Conservation (phyloP, 2,329 filamentous ascomycete species). For the Colletotrichum salicis region DNA sequence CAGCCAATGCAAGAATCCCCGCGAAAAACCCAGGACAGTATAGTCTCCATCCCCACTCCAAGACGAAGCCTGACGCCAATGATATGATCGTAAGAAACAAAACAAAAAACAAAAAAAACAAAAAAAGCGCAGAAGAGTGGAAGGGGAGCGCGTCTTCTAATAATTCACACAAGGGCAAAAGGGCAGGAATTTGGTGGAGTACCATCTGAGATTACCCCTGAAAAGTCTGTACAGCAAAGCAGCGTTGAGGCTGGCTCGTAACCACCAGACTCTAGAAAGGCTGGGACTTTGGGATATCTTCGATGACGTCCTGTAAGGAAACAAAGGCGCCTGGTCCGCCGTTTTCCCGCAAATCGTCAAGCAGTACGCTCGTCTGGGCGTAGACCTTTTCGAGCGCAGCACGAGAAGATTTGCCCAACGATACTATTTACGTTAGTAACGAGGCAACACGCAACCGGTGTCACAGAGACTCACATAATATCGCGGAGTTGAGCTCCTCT, state of each 20-base stretch:
- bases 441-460: not conserved
- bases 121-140: not conserved
- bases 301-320: constrained; percentile 64
- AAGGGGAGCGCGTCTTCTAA: constrained; percentile 22
- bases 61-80: constrained; percentile 32
- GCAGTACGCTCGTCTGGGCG: constrained; percentile 85
- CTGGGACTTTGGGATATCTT: constrained; percentile 55
- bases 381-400: constrained; percentile 87
- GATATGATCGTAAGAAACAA: constrained; percentile 22
- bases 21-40: constrained; percentile 16
- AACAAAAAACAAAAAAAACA: not conserved
- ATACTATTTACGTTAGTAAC: constrained; percentile 65
- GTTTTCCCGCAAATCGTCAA: constrained; percentile 83
- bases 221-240: not conserved
- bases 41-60: constrained; percentile 16
- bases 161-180: constrained; percentile 3
- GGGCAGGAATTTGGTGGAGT: constrained; percentile 10
- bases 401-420: constrained; percentile 87
- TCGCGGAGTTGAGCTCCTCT: constrained; percentile 93
- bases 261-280: constrained; percentile 14
- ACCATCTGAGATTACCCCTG: constrained; percentile 12
- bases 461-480: constrained; percentile 73
- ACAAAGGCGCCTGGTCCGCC: constrained; percentile 87
- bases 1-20: constrained; percentile 24
- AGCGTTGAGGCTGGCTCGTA: not conserved